Evolutionary conservation across 2,329 filamentous ascomycete species (phyloP).

Genomic region (Pseudogymnoascus sp.): DNA sequence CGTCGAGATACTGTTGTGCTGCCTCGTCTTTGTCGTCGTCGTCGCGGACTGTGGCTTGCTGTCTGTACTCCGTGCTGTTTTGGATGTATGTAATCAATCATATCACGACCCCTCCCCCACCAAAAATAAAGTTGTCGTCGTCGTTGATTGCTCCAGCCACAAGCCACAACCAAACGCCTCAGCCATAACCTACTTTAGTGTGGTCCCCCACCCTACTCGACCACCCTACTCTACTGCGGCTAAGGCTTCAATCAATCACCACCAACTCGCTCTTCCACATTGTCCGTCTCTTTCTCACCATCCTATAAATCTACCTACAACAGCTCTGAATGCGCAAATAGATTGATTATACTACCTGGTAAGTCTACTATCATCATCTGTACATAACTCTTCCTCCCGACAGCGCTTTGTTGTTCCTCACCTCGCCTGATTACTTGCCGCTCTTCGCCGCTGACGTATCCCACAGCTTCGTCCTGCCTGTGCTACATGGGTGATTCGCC

Average conservation of each 20-base stretch:
- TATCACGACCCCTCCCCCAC: conserved; percentile 8
- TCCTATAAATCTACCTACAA: conserved; percentile 1
- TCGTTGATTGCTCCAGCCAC: not conserved
- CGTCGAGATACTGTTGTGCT: not conserved
- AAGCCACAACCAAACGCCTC: not conserved
- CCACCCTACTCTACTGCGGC: not conserved
- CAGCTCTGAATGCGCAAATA: not conserved
- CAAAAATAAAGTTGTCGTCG: not conserved
- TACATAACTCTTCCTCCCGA: not conserved
- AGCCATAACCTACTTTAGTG: conserved; percentile 5
- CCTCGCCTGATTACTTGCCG: not conserved
- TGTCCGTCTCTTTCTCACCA: not conserved
- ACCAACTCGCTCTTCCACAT: not conserved
- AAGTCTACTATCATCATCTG: not conserved
- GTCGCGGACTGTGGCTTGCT: not conserved
- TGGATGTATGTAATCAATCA: conserved; percentile 5
- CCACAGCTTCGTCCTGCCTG: conserved; percentile 2
- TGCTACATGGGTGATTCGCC: conserved; percentile 6
- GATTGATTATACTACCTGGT: not conserved
- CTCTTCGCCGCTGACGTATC: conserved; percentile 6
- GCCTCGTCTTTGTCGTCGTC: not conserved
- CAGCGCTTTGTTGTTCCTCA: not conserved
- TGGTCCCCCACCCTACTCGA: conserved; percentile 2
- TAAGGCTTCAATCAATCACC: conserved; percentile 5
- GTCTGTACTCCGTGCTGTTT: not conserved